phyloP scores from a whole-genome alignment of 768 basidiomycete species.

The Rhodocollybia butyracea region DNA sequence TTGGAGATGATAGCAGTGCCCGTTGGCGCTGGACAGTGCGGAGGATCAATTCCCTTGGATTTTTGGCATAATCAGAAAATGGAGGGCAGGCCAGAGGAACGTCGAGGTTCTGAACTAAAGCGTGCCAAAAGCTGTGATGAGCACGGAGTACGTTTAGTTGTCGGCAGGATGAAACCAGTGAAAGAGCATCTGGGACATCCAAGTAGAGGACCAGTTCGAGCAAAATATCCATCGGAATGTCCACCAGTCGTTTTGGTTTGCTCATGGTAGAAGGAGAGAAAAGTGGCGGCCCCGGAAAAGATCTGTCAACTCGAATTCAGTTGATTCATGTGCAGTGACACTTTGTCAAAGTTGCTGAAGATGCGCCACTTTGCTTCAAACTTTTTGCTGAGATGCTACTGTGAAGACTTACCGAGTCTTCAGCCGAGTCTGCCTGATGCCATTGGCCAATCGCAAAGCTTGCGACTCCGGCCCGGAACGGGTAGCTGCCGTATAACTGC shows the following conservation, averaged over 20 bases:
- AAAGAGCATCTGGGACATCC: not conserved
- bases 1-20: not conserved
- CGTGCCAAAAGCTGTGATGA: not conserved
- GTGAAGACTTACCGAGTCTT: no score
- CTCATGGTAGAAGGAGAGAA: no score
- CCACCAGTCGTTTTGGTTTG: not conserved
- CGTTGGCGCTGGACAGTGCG: not conserved
- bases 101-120: not conserved
- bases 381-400: no score
- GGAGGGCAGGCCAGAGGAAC: slow-evolving; percentile 1
- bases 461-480: no score
- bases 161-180: not conserved
- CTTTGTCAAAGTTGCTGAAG: no score
- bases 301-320: no score
- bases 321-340: no score
- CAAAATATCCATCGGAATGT: not conserved
- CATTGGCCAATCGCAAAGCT: no score
- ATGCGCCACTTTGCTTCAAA: no score
- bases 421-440: no score
- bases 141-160: not conserved
- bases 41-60: not conserved
- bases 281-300: no score
- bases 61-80: not conserved
- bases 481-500: no score
- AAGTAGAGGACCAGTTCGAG: not conserved